Conservation (phyloP, 2,329 filamentous ascomycete species). For the Neobulgaria alba region DNA sequence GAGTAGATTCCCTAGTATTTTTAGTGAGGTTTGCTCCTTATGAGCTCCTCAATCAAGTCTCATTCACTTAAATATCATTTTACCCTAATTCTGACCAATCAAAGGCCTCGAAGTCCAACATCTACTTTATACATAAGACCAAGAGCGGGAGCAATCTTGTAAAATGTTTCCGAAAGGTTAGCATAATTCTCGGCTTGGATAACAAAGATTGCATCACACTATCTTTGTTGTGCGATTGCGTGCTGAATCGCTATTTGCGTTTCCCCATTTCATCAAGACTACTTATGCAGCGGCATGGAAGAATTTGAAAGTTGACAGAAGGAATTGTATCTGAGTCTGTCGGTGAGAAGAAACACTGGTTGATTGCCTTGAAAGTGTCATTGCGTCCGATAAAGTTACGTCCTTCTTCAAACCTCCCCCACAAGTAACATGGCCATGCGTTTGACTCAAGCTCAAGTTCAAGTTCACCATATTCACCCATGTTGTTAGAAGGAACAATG, state of each 20-base stretch:
- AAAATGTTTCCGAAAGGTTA: conserved; percentile 2
- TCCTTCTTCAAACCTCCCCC: not conserved
- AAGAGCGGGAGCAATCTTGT: conserved; percentile 1
- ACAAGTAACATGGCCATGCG: not conserved
- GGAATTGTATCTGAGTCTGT: not conserved
- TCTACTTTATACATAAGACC: conserved; percentile 1
- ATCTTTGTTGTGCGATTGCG: not conserved
- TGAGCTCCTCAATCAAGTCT: too few relatives aligned
- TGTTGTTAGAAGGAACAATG: not conserved
- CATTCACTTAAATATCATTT: too few relatives aligned
- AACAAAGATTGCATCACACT: conserved; percentile 20
- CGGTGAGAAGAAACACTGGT: not conserved
- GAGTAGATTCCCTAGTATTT: too few relatives aligned
- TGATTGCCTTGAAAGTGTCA: not conserved
- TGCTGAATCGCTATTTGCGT: conserved; percentile 1
- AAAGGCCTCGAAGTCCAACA: too few relatives aligned
- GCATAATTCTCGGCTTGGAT: conserved; percentile 12
- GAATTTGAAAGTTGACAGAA: not conserved
- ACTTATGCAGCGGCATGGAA: not conserved
- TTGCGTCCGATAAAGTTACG: not conserved
- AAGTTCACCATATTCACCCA: not conserved
- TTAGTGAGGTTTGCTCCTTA: too few relatives aligned
- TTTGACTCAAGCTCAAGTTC: not conserved
- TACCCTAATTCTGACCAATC: too few relatives aligned
- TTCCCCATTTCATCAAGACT: not conserved